Evolutionary conservation across 2,329 filamentous ascomycete genomes (phyloP).

Genomic region (Pseudocercospora cruenta): DNA sequence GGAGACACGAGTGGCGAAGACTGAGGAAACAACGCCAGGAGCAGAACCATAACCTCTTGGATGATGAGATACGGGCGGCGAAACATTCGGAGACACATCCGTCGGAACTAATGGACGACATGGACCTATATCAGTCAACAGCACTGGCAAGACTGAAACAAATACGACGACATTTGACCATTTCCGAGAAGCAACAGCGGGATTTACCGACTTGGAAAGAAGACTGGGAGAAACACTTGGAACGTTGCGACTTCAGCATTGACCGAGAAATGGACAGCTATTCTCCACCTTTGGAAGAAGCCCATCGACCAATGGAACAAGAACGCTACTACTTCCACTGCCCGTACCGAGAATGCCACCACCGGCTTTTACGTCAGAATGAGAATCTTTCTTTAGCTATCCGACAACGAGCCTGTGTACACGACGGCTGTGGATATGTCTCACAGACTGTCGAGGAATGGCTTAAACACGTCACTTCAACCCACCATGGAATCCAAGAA

Average conservation of each 20-base stretch:
- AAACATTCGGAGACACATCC: neutral
- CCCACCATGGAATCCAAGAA: slow-evolving; percentile 14
- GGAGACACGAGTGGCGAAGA: slow-evolving; percentile 18
- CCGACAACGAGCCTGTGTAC: slow-evolving; percentile 20
- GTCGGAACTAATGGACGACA: neutral
- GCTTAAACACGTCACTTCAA: slow-evolving; percentile 19
- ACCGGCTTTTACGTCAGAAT: slow-evolving; percentile 16
- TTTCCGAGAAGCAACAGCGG: neutral
- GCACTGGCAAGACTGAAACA: slow-evolving; percentile 16
- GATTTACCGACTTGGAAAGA: slow-evolving; percentile 10
- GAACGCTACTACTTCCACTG: slow-evolving; percentile 21
- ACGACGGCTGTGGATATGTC: slow-evolving; percentile 24
- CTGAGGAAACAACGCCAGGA: slow-evolving; percentile 12
- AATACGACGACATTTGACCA: slow-evolving; percentile 12
- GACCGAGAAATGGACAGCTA: slow-evolving; percentile 13
- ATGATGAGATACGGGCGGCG: neutral
- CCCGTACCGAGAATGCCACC: slow-evolving; percentile 16
- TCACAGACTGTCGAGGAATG: slow-evolving; percentile 22
- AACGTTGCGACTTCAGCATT: slow-evolving; percentile 16
- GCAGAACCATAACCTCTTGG: neutral
- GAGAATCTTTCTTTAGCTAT: slow-evolving; percentile 18
- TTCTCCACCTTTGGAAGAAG: neutral
- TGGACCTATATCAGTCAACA: neutral
- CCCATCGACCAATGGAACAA: slow-evolving; percentile 1
- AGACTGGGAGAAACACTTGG: slow-evolving; percentile 17